These are phyloP conservation scores for Tephrocybe rancida DNA, from an alignment of 768 basidiomycete species.

Conservation along the genomic window DNA sequence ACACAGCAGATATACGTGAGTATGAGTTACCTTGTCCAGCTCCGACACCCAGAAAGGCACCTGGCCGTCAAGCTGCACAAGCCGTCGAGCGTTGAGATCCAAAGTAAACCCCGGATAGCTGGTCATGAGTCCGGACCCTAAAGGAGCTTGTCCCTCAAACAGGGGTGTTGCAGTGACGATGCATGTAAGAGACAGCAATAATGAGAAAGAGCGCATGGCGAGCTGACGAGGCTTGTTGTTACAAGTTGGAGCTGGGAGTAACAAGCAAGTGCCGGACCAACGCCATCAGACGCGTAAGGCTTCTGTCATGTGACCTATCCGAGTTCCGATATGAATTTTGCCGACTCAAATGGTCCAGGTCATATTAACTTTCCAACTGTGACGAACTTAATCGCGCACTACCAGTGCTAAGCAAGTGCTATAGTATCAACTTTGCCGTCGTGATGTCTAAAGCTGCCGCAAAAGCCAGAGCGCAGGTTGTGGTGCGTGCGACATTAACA, in stretches of 20 bases:
- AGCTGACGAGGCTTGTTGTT: neutral
- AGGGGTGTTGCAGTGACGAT: slow-evolving; percentile 44
- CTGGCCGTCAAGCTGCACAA: slow-evolving; percentile 75
- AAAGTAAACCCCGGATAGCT: slow-evolving; percentile 64
- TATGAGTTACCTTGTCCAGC: slow-evolving; percentile 72
- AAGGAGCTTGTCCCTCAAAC: slow-evolving; percentile 38
- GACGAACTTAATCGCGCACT: too few relatives aligned
- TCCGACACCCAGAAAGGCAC: slow-evolving; percentile 84
- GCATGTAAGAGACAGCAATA: slow-evolving; percentile 47
- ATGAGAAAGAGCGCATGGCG: slow-evolving; percentile 52
- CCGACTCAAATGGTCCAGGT: too few relatives aligned
- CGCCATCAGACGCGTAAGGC: neutral
- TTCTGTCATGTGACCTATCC: slow-evolving; percentile 8
- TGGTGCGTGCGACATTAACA: slow-evolving; percentile 51
- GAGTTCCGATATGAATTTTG: slow-evolving; percentile 7
- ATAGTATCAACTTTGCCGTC: slow-evolving; percentile 2
- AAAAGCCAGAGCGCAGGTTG: slow-evolving; percentile 71
- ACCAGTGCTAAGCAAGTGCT: too few relatives aligned
- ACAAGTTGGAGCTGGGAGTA: neutral
- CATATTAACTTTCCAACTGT: too few relatives aligned
- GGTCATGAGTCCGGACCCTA: slow-evolving; percentile 28
- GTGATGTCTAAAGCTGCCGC: slow-evolving; percentile 69
- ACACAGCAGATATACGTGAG: slow-evolving; percentile 1
- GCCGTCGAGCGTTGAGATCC: slow-evolving; percentile 70
- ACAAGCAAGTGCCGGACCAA: too few relatives aligned